Evolutionary conservation across 495 filamentous ascomycete genomes (phyloP).

Genomic region (Hypoxylon lienhwacheense): DNA sequence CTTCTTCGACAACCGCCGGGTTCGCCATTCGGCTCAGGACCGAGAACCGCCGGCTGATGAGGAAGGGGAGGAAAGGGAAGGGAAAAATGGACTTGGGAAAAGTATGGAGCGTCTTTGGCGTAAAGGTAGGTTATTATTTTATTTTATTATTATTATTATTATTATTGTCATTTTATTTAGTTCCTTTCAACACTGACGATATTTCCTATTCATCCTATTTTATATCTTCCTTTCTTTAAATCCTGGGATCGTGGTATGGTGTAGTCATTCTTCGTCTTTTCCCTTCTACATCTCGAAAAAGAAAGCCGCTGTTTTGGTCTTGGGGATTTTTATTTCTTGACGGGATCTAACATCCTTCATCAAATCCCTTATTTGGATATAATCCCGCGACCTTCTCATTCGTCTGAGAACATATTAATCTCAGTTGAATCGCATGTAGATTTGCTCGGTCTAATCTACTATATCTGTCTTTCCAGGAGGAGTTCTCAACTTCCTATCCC

Average conservation of each 20-base stretch:
- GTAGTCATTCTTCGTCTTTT: slow-evolving; percentile 12
- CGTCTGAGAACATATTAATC: slow-evolving; percentile 5
- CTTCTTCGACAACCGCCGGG: slow-evolving; percentile 26
- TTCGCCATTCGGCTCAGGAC: slow-evolving; percentile 28
- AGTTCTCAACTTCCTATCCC: slow-evolving; percentile 26
- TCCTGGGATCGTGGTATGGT: too few species aligned
- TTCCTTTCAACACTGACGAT: too few species aligned
- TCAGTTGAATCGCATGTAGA: slow-evolving; percentile 1
- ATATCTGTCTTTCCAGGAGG: slow-evolving; percentile 26
- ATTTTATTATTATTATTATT: slow-evolving; percentile 6
- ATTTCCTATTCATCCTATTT: too few species aligned
- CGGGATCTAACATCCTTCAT: too few species aligned
- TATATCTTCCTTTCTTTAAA: too few species aligned
- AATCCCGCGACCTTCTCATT: slow-evolving; percentile 1
- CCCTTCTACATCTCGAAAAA: background rate
- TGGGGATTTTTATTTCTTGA: too few species aligned
- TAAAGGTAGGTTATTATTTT: slow-evolving; percentile 29
- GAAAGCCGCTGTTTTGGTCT: too few species aligned
- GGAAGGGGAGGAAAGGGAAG: too few species aligned
- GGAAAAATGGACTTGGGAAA: slow-evolving; percentile 27
- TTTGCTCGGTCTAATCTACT: slow-evolving; percentile 27
- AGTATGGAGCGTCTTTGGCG: slow-evolving; percentile 32
- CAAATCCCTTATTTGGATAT: too few species aligned
- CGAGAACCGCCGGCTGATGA: slow-evolving; percentile 31
- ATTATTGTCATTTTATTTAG: too few species aligned